Base-by-base conservation (phyloP, 2,329 filamentous ascomycete genomes). In the Apiospora hydei region DNA sequence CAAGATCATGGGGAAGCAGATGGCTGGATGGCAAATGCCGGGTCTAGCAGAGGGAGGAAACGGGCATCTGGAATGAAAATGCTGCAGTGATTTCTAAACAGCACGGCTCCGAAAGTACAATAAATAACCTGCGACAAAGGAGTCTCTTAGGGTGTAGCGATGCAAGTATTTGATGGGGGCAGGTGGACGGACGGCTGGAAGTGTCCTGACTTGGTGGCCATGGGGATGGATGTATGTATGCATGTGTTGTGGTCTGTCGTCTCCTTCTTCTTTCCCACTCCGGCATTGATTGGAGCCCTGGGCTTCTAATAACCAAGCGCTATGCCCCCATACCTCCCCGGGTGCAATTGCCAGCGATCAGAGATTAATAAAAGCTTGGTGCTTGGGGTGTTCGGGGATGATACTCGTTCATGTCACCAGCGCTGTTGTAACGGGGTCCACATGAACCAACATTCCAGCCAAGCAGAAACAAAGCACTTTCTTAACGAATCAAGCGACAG, bases 331-430 rank as follows among this genome's bases (percentile, higher is more conserved):
- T 64, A 13, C 57, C 57, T 64, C 30, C 30, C 34, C 53, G 30
- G 51, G 16, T 61, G 53, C 53, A 61, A 38, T 61, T 61, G 53
- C 53, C 34, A 34, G 53, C 53, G 30, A 61, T 61, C 53, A 61
- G 53, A 61, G 53, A 61, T 61, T 61, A 61, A 61, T 21, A 21
- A 61, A 61, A 61, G 53, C 53, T 61, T 61, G 30, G 34, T 41
- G 57, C 46, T n/a, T 49, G 46, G 46, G 46, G 18, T 6, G 18
- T 49, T 49, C 44, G 44, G 46, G 21, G 57, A 38, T 34, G 57
- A 64, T 64, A 41, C 34, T 64, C 57, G 57, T 41, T 64, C 57
- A 64, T 41, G 57, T 64, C 57, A 64, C 57, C 57, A 64, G 57
- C 11, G 18, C 57, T 64, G 57, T 30, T 64, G 34, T 64, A 41